These are phyloP conservation scores for Trichophyton rubrum DNA, from an alignment of 2,329 filamentous ascomycete genomes.

Conservation along the genomic window DNA sequence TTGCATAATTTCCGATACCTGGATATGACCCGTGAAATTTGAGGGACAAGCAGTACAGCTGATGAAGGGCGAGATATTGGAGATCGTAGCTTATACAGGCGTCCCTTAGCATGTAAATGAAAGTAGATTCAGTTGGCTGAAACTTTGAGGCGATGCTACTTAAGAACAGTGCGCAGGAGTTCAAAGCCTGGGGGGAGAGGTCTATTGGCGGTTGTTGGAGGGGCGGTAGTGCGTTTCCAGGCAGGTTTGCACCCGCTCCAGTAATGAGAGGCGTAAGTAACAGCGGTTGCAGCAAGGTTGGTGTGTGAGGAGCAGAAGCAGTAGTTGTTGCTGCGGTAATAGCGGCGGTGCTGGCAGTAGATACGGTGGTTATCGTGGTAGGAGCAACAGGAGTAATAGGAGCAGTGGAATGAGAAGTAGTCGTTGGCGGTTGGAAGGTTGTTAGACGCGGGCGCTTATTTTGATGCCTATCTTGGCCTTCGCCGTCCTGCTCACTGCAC, in stretches of 20 bases:
- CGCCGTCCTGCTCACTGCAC: not conserved
- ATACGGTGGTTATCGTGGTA: no score
- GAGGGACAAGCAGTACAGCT: constrained; percentile 50
- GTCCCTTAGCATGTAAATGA: constrained; percentile 37
- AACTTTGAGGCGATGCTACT: not conserved
- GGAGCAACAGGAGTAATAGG: no score
- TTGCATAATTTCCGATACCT: constrained; percentile 22
- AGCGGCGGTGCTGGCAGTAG: no score
- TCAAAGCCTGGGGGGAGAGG: not conserved
- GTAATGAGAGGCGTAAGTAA: not conserved
- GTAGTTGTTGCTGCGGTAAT: no score
- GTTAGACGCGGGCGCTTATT: not conserved
- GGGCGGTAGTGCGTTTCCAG: not conserved
- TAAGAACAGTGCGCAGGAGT: not conserved
- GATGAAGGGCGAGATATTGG: constrained; percentile 55
- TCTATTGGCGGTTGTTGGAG: not conserved
- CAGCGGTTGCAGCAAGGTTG: not conserved
- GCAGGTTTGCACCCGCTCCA: not conserved
- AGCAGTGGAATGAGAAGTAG: not conserved
- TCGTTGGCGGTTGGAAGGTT: not conserved
- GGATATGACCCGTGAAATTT: constrained; percentile 26
- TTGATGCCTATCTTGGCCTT: not conserved
- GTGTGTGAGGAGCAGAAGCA: not conserved
- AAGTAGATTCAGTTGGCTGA: not conserved
- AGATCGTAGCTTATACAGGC: constrained; percentile 46